Percentiles rank a stretch among this genome's conserved stretches.
These are phyloP conservation scores for Babesia caballi DNA, from an alignment of 169 alveolate genomes.

Conservation along the genomic window DNA sequence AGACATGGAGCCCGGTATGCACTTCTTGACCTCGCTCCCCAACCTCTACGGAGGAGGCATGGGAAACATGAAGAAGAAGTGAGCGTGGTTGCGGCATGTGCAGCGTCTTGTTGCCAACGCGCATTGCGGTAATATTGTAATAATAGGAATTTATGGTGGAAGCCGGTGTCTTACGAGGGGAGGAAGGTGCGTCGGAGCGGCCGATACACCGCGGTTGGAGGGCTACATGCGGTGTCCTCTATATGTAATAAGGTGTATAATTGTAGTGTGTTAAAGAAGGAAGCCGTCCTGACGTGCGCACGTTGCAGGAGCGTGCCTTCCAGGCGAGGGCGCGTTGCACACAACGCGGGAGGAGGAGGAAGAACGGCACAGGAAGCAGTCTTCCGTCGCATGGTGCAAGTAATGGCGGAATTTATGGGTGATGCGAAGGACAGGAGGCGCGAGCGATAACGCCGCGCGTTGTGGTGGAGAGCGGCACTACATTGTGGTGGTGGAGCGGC, in stretches of 20 bases:
- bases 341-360: too few relatives aligned
- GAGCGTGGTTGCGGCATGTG: not conserved
- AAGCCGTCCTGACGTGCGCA: too few relatives aligned
- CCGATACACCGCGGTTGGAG: not conserved
- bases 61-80: slow-evolving; percentile 62
- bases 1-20: slow-evolving; percentile 79
- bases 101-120: too few relatives aligned
- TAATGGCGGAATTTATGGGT: too few relatives aligned
- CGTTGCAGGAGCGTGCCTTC: too few relatives aligned
- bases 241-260: too few relatives aligned
- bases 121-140: too few relatives aligned
- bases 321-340: too few relatives aligned
- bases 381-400: too few relatives aligned
- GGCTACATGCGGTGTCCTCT: not conserved
- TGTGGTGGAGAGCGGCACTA: not conserved
- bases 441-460: not conserved
- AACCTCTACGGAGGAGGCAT: slow-evolving; percentile 76
- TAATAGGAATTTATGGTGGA: not conserved
- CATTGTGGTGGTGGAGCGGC: not conserved
- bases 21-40: slow-evolving; percentile 75
- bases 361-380: too few relatives aligned
- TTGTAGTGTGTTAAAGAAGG: too few relatives aligned
- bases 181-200: not conserved
- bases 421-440: too few relatives aligned
- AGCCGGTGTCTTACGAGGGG: not conserved